A percentile compares a stretch with the other conserved stretches of the same genome.
Evolutionary conservation across 441 rosid species (phyloP).

Genomic region (Aquilaria agallochum): DNA sequence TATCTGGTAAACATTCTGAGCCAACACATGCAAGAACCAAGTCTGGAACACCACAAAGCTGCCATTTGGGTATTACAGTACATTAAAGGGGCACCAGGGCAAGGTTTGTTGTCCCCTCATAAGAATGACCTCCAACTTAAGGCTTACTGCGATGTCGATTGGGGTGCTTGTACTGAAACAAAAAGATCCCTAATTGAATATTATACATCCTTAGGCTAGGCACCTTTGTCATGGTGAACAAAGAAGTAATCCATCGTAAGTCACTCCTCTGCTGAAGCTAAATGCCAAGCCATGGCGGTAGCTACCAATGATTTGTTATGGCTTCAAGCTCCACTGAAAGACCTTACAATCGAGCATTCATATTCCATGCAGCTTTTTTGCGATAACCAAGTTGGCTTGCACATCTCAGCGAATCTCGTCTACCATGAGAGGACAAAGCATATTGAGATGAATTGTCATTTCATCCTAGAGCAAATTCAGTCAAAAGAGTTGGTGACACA

Average conservation of each 20-base stretch:
- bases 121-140: not conserved
- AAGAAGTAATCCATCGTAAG: not conserved
- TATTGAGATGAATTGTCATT: not conserved
- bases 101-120: not conserved
- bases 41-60: not conserved
- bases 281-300: not conserved
- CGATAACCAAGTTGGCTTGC: not conserved
- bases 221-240: not conserved
- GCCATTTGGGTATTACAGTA: not conserved
- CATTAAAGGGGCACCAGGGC: not conserved
- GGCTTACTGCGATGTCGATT: not conserved
- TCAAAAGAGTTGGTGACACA: too few species aligned
- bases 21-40: not conserved
- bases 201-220: not conserved
- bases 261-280: not conserved
- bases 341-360: not conserved
- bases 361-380: not conserved
- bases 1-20: too few species aligned
- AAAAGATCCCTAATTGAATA: not conserved
- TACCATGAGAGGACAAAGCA: not conserved
- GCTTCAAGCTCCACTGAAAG: not conserved
- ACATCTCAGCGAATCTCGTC: not conserved
- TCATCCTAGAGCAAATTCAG: too few species aligned
- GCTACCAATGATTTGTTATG: not conserved
- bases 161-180: not conserved